Evolutionary conservation across 768 basidiomycete genomes (phyloP).

Genomic region (Erythrobasidium yunnanense): DNA sequence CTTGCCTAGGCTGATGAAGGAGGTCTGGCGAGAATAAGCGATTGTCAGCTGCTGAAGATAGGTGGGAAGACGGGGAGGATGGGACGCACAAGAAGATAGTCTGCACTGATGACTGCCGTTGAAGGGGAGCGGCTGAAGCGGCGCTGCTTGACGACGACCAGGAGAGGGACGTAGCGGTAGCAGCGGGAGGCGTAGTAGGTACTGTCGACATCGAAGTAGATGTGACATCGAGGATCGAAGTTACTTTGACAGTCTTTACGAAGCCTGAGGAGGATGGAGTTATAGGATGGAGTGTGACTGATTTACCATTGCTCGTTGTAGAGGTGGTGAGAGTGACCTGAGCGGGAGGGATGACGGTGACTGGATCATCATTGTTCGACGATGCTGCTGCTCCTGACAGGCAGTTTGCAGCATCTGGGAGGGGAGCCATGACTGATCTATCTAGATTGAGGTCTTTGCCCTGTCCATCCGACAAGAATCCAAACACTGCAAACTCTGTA

Average conservation of each 20-base stretch:
- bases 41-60: neutral
- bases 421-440: slow-evolving; percentile 21
- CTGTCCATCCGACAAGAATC: slow-evolving; percentile 32
- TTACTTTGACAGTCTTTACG: neutral
- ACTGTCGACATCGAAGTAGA: neutral
- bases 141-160: neutral
- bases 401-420: slow-evolving; percentile 26
- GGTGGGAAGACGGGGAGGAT: neutral
- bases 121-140: too few species aligned
- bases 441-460: slow-evolving; percentile 33
- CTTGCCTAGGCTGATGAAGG: slow-evolving; percentile 2
- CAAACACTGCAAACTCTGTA: slow-evolving; percentile 11
- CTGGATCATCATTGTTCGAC: neutral
- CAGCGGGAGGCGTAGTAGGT: neutral
- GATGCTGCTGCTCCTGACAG: neutral
- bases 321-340: too few species aligned
- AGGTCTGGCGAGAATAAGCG: neutral
- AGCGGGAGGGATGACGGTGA: neutral
- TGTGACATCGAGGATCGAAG: neutral
- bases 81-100: slow-evolving; percentile 14
- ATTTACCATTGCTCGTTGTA: too few species aligned
- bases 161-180: neutral
- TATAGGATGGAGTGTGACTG: too few species aligned
- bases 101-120: neutral
- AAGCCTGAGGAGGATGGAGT: slow-evolving; percentile 7